phyloP scores from a whole-genome alignment of 108 stramenopile species.

The Skeletonema costatum region DNA sequence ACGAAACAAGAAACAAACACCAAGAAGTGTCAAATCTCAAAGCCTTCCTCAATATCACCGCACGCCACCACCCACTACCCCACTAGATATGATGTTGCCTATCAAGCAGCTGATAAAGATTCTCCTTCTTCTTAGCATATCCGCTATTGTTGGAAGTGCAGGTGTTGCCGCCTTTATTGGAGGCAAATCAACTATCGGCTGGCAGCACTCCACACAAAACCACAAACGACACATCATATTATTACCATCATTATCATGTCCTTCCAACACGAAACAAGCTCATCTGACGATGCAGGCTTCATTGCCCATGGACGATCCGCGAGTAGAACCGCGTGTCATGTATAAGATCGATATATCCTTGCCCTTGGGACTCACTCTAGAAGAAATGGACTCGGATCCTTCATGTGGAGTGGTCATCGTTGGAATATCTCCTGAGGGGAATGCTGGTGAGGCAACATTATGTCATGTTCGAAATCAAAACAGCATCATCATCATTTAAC shows the following conservation, averaged over 20 bases:
- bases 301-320: slow-evolving; percentile 12
- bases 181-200: background rate
- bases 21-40: no score
- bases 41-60: no score
- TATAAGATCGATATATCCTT: slow-evolving; percentile 15
- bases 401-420: slow-evolving; percentile 23
- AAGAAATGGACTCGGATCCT: slow-evolving; percentile 29
- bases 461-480: background rate
- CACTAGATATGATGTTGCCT: background rate
- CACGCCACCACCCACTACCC: no score
- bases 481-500: background rate
- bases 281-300: background rate
- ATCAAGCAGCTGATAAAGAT: background rate
- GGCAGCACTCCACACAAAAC: background rate
- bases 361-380: slow-evolving; percentile 19
- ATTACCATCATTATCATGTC: background rate
- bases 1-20: no score
- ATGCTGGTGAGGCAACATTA: slow-evolving; percentile 4
- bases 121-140: background rate
- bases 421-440: slow-evolving; percentile 22
- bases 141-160: background rate
- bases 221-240: background rate
- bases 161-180: background rate
- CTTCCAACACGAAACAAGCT: background rate
- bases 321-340: slow-evolving; percentile 9